A percentile compares a stretch with the other conserved stretches of the same genome.
Conservation (phyloP, 1,139 yeast species). For the Schizosaccharomyces versatilis region DNA sequence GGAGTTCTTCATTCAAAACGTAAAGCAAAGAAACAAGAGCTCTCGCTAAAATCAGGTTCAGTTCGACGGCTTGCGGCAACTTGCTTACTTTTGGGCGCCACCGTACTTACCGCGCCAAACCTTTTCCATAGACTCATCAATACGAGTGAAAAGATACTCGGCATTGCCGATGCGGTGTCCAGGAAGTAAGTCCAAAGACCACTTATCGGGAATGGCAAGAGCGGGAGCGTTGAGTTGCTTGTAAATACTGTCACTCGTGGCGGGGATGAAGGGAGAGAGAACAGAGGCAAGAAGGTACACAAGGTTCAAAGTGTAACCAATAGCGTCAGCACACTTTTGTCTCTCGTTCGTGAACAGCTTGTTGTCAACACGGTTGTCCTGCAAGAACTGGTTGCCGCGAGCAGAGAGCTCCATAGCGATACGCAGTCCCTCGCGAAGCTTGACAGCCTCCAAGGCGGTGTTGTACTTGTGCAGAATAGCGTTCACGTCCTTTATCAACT, state of each 20-base stretch:
- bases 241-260: constrained; percentile 43
- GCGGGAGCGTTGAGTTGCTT: constrained; percentile 68
- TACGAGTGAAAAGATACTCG: constrained; percentile 72
- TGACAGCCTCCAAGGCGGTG: constrained; percentile 54
- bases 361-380: constrained; percentile 86
- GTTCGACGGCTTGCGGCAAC: not conserved
- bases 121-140: constrained; percentile 70
- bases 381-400: constrained; percentile 84
- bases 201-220: constrained; percentile 53
- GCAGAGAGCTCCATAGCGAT: constrained; percentile 76
- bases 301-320: constrained; percentile 74
- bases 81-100: constrained; percentile 20
- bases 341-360: constrained; percentile 55
- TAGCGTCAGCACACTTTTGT: constrained; percentile 71
- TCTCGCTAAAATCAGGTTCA: not conserved
- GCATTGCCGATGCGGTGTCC: constrained; percentile 87
- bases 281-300: constrained; percentile 64
- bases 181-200: constrained; percentile 41
- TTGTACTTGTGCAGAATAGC: constrained; percentile 37
- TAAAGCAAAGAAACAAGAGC: too few species aligned
- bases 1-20: not conserved
- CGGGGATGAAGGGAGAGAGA: constrained; percentile 79
- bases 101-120: constrained; percentile 78
- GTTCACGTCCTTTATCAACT: constrained; percentile 28
- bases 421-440: constrained; percentile 73